Evolutionary conservation across 2,329 filamentous ascomycete species (phyloP).

Genomic region (Calcarisporium arbuscula): DNA sequence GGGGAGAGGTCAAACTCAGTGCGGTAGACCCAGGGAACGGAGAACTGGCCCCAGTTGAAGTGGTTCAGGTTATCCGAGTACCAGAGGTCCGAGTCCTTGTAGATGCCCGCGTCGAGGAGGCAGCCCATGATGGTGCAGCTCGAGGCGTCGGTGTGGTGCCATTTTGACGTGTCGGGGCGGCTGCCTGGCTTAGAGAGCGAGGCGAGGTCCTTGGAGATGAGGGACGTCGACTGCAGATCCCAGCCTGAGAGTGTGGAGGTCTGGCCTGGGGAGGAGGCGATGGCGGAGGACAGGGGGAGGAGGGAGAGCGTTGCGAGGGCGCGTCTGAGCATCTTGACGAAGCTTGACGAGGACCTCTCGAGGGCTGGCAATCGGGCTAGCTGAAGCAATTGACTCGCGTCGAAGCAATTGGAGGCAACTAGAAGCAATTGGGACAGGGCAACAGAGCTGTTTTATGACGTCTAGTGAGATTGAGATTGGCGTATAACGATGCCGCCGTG

Average conservation of each 20-base stretch:
- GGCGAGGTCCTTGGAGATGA: conserved; percentile 26
- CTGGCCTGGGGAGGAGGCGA: too few relatives aligned
- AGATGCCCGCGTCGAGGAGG: conserved; percentile 44
- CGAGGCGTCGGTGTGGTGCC: conserved; percentile 41
- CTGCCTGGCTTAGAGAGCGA: conserved; percentile 34
- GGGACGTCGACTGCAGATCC: conserved; percentile 41
- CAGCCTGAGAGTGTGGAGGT: conserved; percentile 34
- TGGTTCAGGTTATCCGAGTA: conserved; percentile 40
- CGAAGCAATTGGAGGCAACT: too few relatives aligned
- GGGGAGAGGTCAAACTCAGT: conserved; percentile 38
- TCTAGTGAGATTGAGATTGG: too few relatives aligned
- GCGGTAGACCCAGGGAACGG: conserved; percentile 53
- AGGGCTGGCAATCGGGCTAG: too few relatives aligned
- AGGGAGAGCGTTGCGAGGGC: too few relatives aligned
- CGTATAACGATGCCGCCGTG: too few relatives aligned
- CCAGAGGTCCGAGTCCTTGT: conserved; percentile 48
- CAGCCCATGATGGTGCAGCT: conserved; percentile 52
- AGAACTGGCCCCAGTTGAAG: conserved; percentile 42
- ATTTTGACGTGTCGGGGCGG: conserved; percentile 41
- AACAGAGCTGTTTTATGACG: too few relatives aligned
- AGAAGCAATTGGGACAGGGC: too few relatives aligned
- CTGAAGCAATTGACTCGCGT: too few relatives aligned
- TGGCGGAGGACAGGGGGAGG: too few relatives aligned
- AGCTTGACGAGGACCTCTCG: too few relatives aligned
- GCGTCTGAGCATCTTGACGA: too few relatives aligned